Base-by-base conservation (phyloP, 345 rosid genomes). In the Salix caprea region DNA sequence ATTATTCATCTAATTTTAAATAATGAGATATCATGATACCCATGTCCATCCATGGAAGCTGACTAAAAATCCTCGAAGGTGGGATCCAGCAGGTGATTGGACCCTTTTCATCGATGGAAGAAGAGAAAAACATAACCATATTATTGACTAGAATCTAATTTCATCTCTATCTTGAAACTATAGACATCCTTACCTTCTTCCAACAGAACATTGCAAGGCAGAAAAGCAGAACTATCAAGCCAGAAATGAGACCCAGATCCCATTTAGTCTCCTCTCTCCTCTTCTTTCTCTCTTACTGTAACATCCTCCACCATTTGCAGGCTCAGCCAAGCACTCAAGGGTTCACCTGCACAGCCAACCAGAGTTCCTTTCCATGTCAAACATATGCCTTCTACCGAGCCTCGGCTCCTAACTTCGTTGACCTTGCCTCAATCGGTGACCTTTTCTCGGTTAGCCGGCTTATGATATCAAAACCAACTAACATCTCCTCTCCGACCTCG, bases 391-490 rank as follows among this genome's bases (percentile, higher is more conserved):
- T 87, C 75, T 91, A 88, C 80, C 67, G 83, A 61, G 90, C 90
- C 56, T 28, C 28, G 2, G n/a, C 85, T 34, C 89, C 89, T 3
- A 67, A 85, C 77, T 83, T 80, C 71, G 87, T 86, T 40, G 90
- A 91, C 76, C 82, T 87, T 50, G 90, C 89, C 65, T 83, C 93
- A 32, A 79, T 89, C 56, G 93, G 80, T 11, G 93, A 89, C 69
- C 91, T 91, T 70, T 91, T 91, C 78, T 79, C 83, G 5, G 83
- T 86, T 69, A 91, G 91, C 82, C 86, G 90, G 52, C 85, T 69
- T 40, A 86, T 85, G 93, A 87, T 91, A 50, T 80, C 93, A 21
- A 75, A 86, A 10, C 88, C 93, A 9, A 89, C 89, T 77, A 91
- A 91, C 79, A 86, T 91, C 67, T 84, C 95, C 30, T 77, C 86